Conservation (phyloP, 805 yeast genomes). For the Metschnikowia matae region DNA sequence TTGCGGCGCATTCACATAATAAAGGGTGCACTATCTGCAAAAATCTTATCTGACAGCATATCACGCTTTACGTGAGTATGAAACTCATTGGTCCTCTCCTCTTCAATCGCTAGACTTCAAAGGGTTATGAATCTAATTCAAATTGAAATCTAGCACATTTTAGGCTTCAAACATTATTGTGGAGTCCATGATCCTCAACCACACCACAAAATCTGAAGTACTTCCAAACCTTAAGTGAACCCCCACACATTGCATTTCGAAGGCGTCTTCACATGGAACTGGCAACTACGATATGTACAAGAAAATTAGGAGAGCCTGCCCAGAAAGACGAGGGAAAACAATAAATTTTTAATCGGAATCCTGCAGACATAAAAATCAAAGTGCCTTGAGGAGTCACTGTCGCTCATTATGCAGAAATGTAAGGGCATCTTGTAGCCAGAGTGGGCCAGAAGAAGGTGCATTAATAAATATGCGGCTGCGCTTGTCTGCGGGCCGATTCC, state of each 20-base stretch:
- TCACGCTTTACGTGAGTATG: no score
- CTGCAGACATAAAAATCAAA: neutral
- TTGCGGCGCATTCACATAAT: neutral
- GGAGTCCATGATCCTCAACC: no score
- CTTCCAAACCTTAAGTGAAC: no score
- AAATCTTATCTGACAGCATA: neutral
- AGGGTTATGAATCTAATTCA: no score
- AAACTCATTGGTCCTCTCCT: no score
- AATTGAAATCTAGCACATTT: no score
- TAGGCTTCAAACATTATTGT: no score
- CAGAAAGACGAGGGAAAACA: neutral
- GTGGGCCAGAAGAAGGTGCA: neutral
- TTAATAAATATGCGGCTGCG: constrained; percentile 3
- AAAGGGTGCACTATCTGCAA: neutral
- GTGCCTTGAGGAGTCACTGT: neutral
- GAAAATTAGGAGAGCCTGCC: neutral
- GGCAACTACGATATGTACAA: no score
- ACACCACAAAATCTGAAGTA: no score
- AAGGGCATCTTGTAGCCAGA: neutral
- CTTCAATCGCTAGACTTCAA: no score
- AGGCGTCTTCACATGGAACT: no score
- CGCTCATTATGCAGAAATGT: neutral
- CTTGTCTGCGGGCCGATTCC: neutral
- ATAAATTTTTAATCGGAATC: neutral
- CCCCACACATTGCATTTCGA: no score